phyloP scores from a whole-genome alignment of 371 early-diverging fungal species.

The Mortierella sp. region DNA sequence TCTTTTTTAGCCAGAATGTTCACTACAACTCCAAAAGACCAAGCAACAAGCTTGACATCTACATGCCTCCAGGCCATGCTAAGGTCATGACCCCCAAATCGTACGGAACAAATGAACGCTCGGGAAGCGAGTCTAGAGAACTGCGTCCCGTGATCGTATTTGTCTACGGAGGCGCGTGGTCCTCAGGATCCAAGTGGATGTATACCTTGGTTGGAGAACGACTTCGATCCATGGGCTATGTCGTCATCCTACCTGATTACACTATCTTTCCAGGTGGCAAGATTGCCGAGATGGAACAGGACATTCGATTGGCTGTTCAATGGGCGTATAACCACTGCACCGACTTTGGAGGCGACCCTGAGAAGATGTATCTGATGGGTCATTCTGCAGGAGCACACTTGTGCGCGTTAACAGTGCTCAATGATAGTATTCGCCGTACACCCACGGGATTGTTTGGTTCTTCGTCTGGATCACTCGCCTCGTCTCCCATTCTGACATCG shows the following conservation, averaged over 20 bases:
- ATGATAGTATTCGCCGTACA: constrained; percentile 32
- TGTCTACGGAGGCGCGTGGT: constrained; percentile 82
- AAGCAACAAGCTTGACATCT: constrained; percentile 36
- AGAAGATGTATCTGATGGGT: constrained; percentile 39
- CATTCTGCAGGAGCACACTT: constrained; percentile 51
- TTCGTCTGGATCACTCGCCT: constrained; percentile 15
- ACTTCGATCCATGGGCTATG: constrained; percentile 71
- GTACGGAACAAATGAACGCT: not conserved
- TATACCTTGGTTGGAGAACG: constrained; percentile 75
- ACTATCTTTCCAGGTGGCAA: constrained; percentile 72
- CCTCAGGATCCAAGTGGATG: constrained; percentile 64
- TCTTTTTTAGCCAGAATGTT: constrained; percentile 23
- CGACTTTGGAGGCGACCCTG: constrained; percentile 43
- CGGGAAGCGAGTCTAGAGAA: constrained; percentile 35
- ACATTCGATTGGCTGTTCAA: constrained; percentile 67
- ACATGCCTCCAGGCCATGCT: constrained; percentile 18
- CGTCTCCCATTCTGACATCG: constrained; percentile 27
- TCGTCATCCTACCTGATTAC: constrained; percentile 81
- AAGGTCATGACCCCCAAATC: constrained; percentile 8
- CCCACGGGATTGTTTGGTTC: constrained; percentile 31
- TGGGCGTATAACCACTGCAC: constrained; percentile 67
- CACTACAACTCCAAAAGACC: constrained; percentile 36
- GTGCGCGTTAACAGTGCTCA: constrained; percentile 33
- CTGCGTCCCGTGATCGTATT: constrained; percentile 74
- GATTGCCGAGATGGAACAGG: constrained; percentile 68